Percentiles rank a stretch among this genome's conserved stretches.
Conservation (phyloP, 2,329 filamentous ascomycete genomes). For the Elsinoe fawcettii region DNA sequence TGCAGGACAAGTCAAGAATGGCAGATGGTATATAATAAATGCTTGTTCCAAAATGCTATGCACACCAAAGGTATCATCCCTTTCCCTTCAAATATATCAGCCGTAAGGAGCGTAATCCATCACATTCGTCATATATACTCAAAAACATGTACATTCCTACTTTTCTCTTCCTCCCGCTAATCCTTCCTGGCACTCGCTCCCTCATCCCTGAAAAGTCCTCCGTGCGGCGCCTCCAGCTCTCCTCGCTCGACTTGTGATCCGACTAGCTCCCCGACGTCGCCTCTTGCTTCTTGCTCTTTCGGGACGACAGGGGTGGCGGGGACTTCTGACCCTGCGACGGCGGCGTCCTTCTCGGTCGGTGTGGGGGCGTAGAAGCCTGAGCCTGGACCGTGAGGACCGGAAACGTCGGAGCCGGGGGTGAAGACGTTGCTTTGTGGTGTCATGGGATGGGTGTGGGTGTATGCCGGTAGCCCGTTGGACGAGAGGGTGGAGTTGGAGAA, state of each 20-base stretch:
- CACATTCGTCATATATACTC: neutral
- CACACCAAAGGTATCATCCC: neutral
- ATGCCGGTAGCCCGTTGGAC: neutral
- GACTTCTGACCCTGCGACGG: constrained; percentile 1
- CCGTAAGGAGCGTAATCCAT: neutral
- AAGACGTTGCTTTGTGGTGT: constrained; percentile 4
- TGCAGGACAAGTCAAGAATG: too few relatives aligned
- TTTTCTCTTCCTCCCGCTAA: neutral
- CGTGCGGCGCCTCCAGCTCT: neutral
- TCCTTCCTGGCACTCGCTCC: constrained; percentile 1
- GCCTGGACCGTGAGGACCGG: neutral
- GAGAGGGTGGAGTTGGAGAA: neutral
- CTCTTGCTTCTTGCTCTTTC: constrained; percentile 1
- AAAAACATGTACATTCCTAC: neutral
- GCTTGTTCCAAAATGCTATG: constrained; percentile 1
- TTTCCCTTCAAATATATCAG: neutral
- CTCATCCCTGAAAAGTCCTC: neutral
- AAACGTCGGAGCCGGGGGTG: neutral
- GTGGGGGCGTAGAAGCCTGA: constrained; percentile 14
- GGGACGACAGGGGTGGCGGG: neutral
- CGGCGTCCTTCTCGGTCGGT: constrained; percentile 1
- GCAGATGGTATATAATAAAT: too few relatives aligned
- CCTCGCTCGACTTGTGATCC: neutral
- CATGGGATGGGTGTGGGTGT: neutral
- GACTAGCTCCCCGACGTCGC: neutral